Evolutionary conservation across 139 green algal genomes (phyloP), one percentile per base, ranked within the genome.

Genomic region (Auxenochlorella pyrenoidosa): DNA sequence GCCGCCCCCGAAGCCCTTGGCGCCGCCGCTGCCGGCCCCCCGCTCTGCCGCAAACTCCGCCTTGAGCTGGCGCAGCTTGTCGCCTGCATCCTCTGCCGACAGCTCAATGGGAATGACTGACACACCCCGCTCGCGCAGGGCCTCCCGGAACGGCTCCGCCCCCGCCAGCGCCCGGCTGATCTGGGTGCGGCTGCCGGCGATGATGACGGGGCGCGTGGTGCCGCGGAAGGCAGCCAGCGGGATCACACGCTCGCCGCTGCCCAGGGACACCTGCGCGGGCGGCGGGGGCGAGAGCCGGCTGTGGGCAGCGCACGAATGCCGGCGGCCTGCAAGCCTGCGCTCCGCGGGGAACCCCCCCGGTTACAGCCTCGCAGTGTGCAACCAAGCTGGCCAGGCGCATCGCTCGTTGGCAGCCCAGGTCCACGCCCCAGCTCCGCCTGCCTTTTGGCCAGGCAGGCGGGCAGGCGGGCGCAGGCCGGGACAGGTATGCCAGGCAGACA

Each of bases 191-290:
- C 66, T 95, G 66, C 96, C 96, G 16, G 94, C 92, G 13, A 98
- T 75, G 12, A 98, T 93, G 1, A 99, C 90, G 5, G 95, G 95
- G 30, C 97, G 91, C 1, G 94, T 90, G 40, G 88, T 90, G 41
- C 95, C 96, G 12, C 97, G 91, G 73, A 99, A 94, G 58, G 92
- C 87, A 21, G 93, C 86, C 77, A 99, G 92, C 21, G 96, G 94
- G 43, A 99, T 82, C 41, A 94, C 87, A 0, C 92, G 86, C 66
- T 89, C 90, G 3, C 34, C 51, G 43, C 75, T 77, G 32, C 90
- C 89, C 60, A 98, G 70, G 41, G 94, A 83, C 32, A 97, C 73
- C 94, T 97, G 92, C 41, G 60, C 32, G 30, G 13, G 6, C n/a
- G 51, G 51, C n/a, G 6, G 32, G 59, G 38, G 34, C 36, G 19